Conservation (phyloP, 176 grass and related monocot genomes). For the Pontederia paniculata region DNA sequence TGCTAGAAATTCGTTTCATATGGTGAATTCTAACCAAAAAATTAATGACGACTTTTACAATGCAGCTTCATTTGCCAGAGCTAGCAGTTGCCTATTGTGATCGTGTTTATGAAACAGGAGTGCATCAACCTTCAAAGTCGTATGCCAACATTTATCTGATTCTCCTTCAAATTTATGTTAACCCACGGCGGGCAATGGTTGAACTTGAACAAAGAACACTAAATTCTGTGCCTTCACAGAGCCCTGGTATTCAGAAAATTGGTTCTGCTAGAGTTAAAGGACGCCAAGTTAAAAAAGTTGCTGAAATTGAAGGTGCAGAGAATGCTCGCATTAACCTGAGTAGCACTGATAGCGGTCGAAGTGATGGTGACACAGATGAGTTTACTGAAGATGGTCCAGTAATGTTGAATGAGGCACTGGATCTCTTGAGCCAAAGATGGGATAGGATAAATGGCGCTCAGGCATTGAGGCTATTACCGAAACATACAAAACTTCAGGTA, state of each 20-base stretch:
- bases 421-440: conserved; percentile 91
- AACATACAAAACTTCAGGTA: conserved; percentile 95
- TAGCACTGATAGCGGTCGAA: conserved; percentile 81
- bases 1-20: no score
- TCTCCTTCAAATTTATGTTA: conserved; percentile 95
- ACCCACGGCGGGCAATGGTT: conserved; percentile 57
- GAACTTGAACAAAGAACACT: conserved; percentile 60
- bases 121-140: conserved; percentile 60
- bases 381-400: conserved; percentile 48
- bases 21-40: not conserved
- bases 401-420: conserved; percentile 92
- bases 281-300: conserved; percentile 74
- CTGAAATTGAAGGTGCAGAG: conserved; percentile 81
- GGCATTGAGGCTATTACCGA: conserved; percentile 84
- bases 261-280: conserved; percentile 40
- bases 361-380: conserved; percentile 89
- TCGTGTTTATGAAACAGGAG: conserved; percentile 66
- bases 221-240: conserved; percentile 47
- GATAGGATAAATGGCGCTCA: conserved; percentile 98
- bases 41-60: not conserved
- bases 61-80: conserved; percentile 76
- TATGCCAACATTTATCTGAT: conserved; percentile 76
- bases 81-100: conserved; percentile 87
- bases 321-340: conserved; percentile 47
- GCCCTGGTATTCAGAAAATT: conserved; percentile 43